These are phyloP conservation scores for Chlamydomonas eustigma DNA, from an alignment of 139 green algal species.

Conservation along the genomic window DNA sequence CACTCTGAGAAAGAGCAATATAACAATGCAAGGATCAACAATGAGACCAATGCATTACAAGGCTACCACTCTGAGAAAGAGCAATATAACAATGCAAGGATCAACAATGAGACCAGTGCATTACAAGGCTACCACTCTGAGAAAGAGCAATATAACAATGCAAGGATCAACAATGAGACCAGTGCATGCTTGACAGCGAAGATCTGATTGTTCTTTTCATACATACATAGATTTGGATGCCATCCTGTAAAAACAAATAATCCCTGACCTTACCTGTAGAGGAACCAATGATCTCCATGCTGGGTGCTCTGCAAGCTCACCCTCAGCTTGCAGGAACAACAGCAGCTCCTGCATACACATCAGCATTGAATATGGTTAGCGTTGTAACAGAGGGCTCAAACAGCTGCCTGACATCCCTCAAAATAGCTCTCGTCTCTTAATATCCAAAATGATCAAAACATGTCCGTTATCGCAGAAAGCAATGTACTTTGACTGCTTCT, in stretches of 20 bases:
- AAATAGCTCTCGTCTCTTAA: neutral
- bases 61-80: constrained; percentile 21
- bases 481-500: neutral
- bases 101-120: no score
- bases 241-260: no score
- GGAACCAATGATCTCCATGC: constrained; percentile 67
- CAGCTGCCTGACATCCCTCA: neutral
- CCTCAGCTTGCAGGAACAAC: constrained; percentile 78
- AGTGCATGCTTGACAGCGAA: no score
- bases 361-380: no score
- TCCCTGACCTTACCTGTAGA: neutral
- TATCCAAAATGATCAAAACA: neutral
- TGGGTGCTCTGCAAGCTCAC: constrained; percentile 45
- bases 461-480: neutral
- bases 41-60: no score
- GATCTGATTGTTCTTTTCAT: no score
- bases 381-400: neutral
- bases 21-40: no score
- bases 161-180: no score
- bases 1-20: no score
- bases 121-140: constrained; percentile 42
- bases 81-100: no score
- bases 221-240: no score
- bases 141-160: no score
- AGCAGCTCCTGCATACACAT: constrained; percentile 84